A percentile compares a stretch with the other conserved stretches of the same genome.
Evolutionary conservation across 2,329 filamentous ascomycete genomes (phyloP).

Genomic region (Clarireedia paspali): DNA sequence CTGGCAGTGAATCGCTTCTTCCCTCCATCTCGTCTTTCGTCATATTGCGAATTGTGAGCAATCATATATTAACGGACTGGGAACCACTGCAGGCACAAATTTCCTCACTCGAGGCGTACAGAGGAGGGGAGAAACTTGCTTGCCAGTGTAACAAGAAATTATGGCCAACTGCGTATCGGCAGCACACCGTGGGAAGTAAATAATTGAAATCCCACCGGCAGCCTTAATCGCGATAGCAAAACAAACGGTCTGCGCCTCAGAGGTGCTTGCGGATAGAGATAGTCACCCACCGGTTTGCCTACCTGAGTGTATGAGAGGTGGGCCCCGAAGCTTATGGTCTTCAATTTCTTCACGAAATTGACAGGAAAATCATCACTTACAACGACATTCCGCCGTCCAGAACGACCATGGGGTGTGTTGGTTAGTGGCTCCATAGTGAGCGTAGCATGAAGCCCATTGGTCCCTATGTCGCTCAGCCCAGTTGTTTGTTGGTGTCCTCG

Average conservation of each 20-base stretch:
- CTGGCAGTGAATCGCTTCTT: not conserved
- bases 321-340: not conserved
- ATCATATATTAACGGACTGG: too few species aligned
- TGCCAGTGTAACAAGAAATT: not conserved
- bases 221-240: not conserved
- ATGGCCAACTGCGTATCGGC: not conserved
- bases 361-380: not conserved
- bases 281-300: not conserved
- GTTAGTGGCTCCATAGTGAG: not conserved
- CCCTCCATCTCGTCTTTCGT: too few species aligned
- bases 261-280: not conserved
- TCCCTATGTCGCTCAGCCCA: not conserved
- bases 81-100: not conserved
- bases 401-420: not conserved
- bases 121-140: too few species aligned
- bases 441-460: not conserved
- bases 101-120: too few species aligned
- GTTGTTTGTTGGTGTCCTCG: not conserved
- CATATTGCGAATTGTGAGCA: too few species aligned
- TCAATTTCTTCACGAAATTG: not conserved
- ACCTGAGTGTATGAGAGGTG: not conserved
- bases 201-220: not conserved
- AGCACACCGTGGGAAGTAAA: not conserved
- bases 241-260: not conserved
- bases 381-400: too few species aligned